Evolutionary conservation across 805 yeast genomes (phyloP).

Genomic region (Spathaspora sp.): DNA sequence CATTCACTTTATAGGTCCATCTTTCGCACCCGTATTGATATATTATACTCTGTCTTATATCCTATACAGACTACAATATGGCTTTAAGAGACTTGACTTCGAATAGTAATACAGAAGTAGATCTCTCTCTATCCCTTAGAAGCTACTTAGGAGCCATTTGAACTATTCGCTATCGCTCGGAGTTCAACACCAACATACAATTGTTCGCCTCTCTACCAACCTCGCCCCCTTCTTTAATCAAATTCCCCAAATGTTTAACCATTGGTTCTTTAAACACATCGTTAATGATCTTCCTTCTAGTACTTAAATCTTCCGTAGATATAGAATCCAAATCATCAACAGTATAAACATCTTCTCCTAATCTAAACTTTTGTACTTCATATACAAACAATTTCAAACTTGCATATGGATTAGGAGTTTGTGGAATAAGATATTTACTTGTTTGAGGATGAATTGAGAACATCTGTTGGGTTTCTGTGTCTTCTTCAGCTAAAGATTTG

Average conservation of each 20-base stretch:
- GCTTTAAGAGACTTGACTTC: no score
- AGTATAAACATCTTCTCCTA: constrained; percentile 20
- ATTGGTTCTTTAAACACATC: constrained; percentile 53
- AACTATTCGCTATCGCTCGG: no score
- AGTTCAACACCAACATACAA: constrained; percentile 13
- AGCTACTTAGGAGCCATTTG: no score
- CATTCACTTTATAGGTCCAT: no score
- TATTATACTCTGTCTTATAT: no score
- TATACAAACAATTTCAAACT: constrained; percentile 56
- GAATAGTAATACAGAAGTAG: no score
- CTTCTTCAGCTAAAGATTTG: constrained; percentile 30
- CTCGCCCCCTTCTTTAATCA: constrained; percentile 71
- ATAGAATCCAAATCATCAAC: constrained; percentile 40
- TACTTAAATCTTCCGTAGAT: constrained; percentile 58
- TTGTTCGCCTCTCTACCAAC: constrained; percentile 49
- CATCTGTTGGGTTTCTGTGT: constrained; percentile 13
- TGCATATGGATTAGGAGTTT: constrained; percentile 59
- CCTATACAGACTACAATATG: no score
- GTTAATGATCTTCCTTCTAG: constrained; percentile 49
- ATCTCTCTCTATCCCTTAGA: no score
- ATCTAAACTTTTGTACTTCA: constrained; percentile 15
- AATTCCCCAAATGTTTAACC: constrained; percentile 43
- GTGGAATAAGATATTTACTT: constrained; percentile 49
- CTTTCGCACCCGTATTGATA: no score
- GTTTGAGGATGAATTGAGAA: constrained; percentile 45